A percentile compares a stretch with the other conserved stretches of the same genome.
phyloP scores from a whole-genome alignment of 164 flowering plant species.

The Berberis vulgaris region DNA sequence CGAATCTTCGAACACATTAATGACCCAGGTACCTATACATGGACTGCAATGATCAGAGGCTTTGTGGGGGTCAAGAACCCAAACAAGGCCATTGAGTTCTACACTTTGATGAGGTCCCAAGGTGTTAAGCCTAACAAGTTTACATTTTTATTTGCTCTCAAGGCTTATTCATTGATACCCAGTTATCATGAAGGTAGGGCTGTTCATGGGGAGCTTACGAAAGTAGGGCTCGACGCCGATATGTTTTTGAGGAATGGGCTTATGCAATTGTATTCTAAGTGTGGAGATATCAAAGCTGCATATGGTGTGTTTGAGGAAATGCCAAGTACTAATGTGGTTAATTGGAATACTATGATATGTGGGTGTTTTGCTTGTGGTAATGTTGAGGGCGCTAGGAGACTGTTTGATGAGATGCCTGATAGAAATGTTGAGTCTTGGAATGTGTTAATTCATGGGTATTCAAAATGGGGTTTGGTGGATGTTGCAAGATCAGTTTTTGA shows the following conservation, averaged over 20 bases:
- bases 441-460: constrained; percentile 17
- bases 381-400: constrained; percentile 1
- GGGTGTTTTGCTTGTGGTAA: constrained; percentile 13
- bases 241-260: constrained; percentile 6
- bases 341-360: constrained; percentile 14
- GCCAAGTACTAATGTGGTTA: constrained; percentile 7
- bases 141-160: constrained; percentile 16
- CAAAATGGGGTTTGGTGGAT: constrained; percentile 12
- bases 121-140: constrained; percentile 18
- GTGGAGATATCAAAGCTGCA: neutral
- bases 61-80: constrained; percentile 18
- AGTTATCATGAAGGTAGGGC: constrained; percentile 9
- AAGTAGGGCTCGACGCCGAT: constrained; percentile 7
- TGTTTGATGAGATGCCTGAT: constrained; percentile 16
- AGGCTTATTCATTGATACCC: constrained; percentile 14
- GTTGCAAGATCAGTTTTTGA: constrained; percentile 16
- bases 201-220: constrained; percentile 17
- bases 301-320: constrained; percentile 1
- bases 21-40: constrained; percentile 2
- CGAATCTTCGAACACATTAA: constrained; percentile 10
- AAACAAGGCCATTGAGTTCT: constrained; percentile 15
- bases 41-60: constrained; percentile 29
- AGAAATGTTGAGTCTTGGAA: constrained; percentile 23
- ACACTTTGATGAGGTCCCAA: constrained; percentile 12
- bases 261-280: constrained; percentile 6